Percentiles rank a stretch among this genome's conserved stretches.
Conservation (phyloP, 2,329 filamentous ascomycete species). For the Paraconiothyrium sp. region DNA sequence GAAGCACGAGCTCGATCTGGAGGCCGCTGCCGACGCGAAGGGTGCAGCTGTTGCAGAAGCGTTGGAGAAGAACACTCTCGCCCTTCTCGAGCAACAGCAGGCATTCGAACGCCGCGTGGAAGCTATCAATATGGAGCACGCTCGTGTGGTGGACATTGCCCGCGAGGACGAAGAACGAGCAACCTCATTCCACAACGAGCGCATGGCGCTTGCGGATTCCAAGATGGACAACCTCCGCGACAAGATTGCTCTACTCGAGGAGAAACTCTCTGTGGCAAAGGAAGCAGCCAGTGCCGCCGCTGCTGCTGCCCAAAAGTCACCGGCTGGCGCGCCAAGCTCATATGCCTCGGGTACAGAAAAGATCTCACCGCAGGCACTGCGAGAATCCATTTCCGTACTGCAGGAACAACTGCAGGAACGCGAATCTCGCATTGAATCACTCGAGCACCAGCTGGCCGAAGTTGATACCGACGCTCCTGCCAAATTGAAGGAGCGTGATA, state of each 20-base stretch:
- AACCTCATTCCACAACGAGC: constrained; percentile 82
- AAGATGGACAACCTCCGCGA: constrained; percentile 89
- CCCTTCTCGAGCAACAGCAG: constrained; percentile 63
- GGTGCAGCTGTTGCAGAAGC: constrained; percentile 66
- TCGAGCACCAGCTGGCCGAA: constrained; percentile 75
- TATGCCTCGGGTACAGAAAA: constrained; percentile 72
- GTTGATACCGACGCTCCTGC: constrained; percentile 79
- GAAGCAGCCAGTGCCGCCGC: constrained; percentile 85
- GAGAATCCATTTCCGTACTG: constrained; percentile 94
- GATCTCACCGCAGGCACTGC: constrained; percentile 91
- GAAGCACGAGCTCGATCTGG: constrained; percentile 82
- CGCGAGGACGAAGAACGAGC: constrained; percentile 83
- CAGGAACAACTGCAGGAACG: constrained; percentile 97
- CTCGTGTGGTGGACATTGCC: constrained; percentile 71
- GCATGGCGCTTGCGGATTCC: constrained; percentile 81
- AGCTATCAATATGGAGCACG: constrained; percentile 67
- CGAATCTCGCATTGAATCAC: constrained; percentile 86
- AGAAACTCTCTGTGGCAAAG: constrained; percentile 89
- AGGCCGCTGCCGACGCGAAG: constrained; percentile 79
- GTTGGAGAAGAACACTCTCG: constrained; percentile 61
- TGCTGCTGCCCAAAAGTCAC: constrained; percentile 69
- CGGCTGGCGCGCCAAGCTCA: constrained; percentile 50
- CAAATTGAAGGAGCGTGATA: constrained; percentile 90
- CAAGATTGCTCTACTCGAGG: constrained; percentile 83
- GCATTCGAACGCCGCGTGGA: constrained; percentile 49